Percentiles rank a stretch among this genome's conserved stretches.
These are phyloP conservation scores for Trichophyton mentagrophytes DNA, from an alignment of 2,329 filamentous ascomycete genomes.

Conservation along the genomic window DNA sequence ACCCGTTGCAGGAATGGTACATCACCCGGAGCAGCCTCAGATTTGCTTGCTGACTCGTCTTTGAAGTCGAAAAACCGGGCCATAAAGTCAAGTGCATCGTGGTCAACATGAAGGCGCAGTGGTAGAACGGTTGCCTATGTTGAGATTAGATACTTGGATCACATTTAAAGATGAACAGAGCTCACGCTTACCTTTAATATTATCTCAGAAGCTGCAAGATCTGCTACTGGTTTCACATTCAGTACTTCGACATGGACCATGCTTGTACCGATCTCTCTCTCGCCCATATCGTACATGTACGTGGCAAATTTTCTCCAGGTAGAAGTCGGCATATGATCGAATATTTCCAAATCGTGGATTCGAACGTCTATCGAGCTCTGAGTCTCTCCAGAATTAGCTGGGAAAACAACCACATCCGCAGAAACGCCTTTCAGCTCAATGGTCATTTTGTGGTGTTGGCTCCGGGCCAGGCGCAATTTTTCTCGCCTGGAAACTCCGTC, in stretches of 20 bases:
- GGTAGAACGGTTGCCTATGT: slow-evolving; percentile 58
- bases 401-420: slow-evolving; percentile 69
- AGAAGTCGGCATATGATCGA: slow-evolving; percentile 85
- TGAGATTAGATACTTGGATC: background rate
- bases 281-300: slow-evolving; percentile 77
- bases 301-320: slow-evolving; percentile 98
- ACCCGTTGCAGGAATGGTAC: slow-evolving; percentile 78
- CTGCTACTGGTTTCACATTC: slow-evolving; percentile 72
- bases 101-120: slow-evolving; percentile 83
- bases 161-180: background rate
- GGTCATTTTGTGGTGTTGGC: slow-evolving; percentile 85
- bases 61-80: slow-evolving; percentile 98
- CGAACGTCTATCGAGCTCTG: slow-evolving; percentile 78
- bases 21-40: slow-evolving; percentile 46
- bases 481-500: slow-evolving; percentile 34
- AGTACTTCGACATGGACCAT: slow-evolving; percentile 86
- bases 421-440: slow-evolving; percentile 82
- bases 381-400: slow-evolving; percentile 63
- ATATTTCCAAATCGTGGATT: slow-evolving; percentile 72
- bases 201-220: slow-evolving; percentile 78
- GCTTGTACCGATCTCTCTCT: slow-evolving; percentile 69
- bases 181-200: slow-evolving; percentile 51
- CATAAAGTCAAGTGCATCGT: slow-evolving; percentile 94
- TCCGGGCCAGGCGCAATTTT: slow-evolving; percentile 63
- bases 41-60: slow-evolving; percentile 46